Conservation (phyloP, 2,329 filamentous ascomycete genomes). For the Fusarium albidum region DNA sequence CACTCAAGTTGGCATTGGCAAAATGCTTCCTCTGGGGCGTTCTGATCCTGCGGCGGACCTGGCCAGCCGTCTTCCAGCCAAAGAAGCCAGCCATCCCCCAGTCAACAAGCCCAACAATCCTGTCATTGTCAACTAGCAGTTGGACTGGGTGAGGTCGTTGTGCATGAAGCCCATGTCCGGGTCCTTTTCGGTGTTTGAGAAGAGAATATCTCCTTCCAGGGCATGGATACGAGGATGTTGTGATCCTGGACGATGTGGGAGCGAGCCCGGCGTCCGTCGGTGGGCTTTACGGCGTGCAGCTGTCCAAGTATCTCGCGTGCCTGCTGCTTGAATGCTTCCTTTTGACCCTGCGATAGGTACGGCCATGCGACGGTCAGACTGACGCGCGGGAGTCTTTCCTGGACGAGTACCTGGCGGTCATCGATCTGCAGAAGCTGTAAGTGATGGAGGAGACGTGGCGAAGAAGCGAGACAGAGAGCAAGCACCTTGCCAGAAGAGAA, state of each 20-base stretch:
- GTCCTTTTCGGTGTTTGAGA: conserved; percentile 32
- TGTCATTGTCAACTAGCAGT: conserved; percentile 48
- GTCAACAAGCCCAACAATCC: conserved; percentile 49
- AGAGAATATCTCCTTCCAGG: conserved; percentile 46
- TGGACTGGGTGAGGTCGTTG: conserved; percentile 49
- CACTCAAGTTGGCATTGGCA: too few relatives aligned
- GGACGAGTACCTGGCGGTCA: conserved; percentile 46
- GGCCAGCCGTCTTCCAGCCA: conserved; percentile 41
- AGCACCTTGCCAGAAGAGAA: conserved; percentile 50
- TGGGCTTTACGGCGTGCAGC: conserved; percentile 39
- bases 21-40: too few relatives aligned
- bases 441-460: background rate
- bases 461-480: background rate
- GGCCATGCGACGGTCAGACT: conserved; percentile 46
- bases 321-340: conserved; percentile 46
- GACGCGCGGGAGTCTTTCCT: conserved; percentile 50
- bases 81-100: conserved; percentile 54
- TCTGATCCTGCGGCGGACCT: too few relatives aligned
- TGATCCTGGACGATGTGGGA: conserved; percentile 64
- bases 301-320: conserved; percentile 43
- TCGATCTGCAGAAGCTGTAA: conserved; percentile 44
- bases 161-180: conserved; percentile 48
- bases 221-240: conserved; percentile 50
- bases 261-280: conserved; percentile 17
- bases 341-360: conserved; percentile 46